Percentiles rank a stretch among this genome's conserved stretches.
These are phyloP conservation scores for Xylaria sp. DNA, from an alignment of 2,329 filamentous ascomycete species.

Conservation along the genomic window DNA sequence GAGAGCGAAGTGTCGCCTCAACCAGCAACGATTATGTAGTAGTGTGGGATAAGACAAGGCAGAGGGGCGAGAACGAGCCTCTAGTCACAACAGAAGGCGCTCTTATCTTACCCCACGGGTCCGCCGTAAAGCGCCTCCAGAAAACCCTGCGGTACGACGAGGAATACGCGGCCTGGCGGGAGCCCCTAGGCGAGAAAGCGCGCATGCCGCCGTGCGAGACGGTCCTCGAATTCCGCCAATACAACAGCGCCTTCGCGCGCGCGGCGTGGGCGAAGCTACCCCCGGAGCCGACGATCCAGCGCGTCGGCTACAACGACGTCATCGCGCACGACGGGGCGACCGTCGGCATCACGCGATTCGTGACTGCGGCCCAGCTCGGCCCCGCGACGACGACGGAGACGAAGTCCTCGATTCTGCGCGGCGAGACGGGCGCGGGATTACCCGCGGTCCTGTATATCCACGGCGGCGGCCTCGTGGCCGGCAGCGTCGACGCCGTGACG, in stretches of 20 bases:
- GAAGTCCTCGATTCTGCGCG: slow-evolving; percentile 16
- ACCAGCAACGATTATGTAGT: slow-evolving; percentile 6
- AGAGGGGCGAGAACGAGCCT: neutral
- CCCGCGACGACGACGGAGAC: slow-evolving; percentile 10
- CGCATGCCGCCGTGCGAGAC: slow-evolving; percentile 36
- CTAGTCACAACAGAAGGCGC: slow-evolving; percentile 18
- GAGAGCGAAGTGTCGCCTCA: neutral
- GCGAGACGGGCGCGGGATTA: slow-evolving; percentile 6
- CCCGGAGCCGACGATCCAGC: slow-evolving; percentile 33
- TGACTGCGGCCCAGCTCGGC: slow-evolving; percentile 32
- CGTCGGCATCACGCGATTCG: slow-evolving; percentile 39
- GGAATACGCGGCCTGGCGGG: slow-evolving; percentile 38
- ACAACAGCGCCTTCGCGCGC: slow-evolving; percentile 35
- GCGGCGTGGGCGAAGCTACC: slow-evolving; percentile 30
- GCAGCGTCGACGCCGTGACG: slow-evolving; percentile 46
- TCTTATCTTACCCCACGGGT: slow-evolving; percentile 4
- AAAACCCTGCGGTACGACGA: slow-evolving; percentile 37
- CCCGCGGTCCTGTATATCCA: slow-evolving; percentile 54
- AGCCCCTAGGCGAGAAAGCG: slow-evolving; percentile 31
- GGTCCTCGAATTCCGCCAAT: slow-evolving; percentile 36
- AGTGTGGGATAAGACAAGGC: slow-evolving; percentile 20
- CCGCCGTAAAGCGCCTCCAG: slow-evolving; percentile 14
- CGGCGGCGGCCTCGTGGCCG: slow-evolving; percentile 55
- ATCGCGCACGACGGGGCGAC: slow-evolving; percentile 37
- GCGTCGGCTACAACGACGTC: slow-evolving; percentile 29